Base-by-base conservation (phyloP, 352 stramenopile genomes). In the Phytophthora pisi region DNA sequence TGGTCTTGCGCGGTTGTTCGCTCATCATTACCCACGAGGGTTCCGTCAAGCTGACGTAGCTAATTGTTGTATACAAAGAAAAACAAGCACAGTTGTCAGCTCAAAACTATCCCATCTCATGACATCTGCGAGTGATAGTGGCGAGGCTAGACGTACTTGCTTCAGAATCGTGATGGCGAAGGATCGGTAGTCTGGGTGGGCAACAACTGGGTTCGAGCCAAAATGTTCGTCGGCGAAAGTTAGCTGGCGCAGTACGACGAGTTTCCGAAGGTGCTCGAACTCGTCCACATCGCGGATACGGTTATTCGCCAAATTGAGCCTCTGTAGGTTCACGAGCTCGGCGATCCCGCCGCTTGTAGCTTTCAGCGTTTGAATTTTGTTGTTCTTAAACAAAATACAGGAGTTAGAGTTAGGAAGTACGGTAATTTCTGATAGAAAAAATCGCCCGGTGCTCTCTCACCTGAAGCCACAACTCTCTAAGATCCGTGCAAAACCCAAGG, bases 401-500 rank as follows among this genome's bases (percentile, higher is more conserved):
- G 13, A 11, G 31, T 38, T 38, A 1, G 11, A 38, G 31, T 38
- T 15, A 38, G 31, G 11, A 13, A 13, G 2, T 38, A 4, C 11
- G 2, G 9, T 38, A 3, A 20, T 10, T 15, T 13, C 9, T 13
- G 31, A 38, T 38, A 11, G 1, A 15, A 10, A 18, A 45, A 4
- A 45, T 45, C 10, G 20, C 20, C 16, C 30, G 4, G 20, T 20
- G 20, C 20, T 9, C 20, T 49, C 42, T 34, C 34, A 85, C 79
- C 67, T 97, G 90, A 2, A 97, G 65, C 79, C 84, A 95, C 26
- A 97, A 67, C 69, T 97, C 90, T 24, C 84, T 77, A 20, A 97
- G 51, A 42, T 96, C 87, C 11, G 75, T 79, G 53, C 82, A 91
- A 16, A 70, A 66, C 7, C 74, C 68, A 0, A 97, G 68, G 30